phyloP scores from a whole-genome alignment of 768 basidiomycete species.

The Podaxis rugospora region DNA sequence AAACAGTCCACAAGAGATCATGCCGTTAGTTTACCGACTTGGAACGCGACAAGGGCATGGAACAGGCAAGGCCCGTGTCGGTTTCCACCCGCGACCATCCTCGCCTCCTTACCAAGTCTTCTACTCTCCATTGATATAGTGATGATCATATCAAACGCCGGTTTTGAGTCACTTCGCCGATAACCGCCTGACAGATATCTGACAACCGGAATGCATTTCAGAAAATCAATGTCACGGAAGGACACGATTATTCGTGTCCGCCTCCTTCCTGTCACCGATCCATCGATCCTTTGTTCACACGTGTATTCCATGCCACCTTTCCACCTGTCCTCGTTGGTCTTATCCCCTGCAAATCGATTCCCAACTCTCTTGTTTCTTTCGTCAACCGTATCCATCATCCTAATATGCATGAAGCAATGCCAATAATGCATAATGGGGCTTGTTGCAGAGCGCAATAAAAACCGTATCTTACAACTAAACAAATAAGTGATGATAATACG shows the following conservation, averaged over 20 bases:
- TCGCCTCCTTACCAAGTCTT: background rate
- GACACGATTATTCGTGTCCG: background rate
- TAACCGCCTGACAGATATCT: background rate
- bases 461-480: conserved; percentile 1
- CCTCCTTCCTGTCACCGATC: conserved; percentile 2
- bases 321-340: background rate
- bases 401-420: background rate
- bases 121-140: background rate
- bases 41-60: background rate
- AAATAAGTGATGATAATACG: conserved; percentile 7
- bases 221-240: background rate
- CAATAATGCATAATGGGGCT: conserved; percentile 8
- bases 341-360: background rate
- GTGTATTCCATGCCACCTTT: background rate
- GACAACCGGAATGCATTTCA: background rate
- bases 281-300: background rate
- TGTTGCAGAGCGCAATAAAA: background rate
- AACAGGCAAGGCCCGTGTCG: background rate
- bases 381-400: background rate
- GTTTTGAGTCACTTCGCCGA: background rate
- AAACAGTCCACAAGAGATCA: background rate
- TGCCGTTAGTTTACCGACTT: background rate
- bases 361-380: background rate
- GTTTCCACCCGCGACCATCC: background rate
- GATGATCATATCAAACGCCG: background rate